These are phyloP conservation scores for Neofusicoccum sp. DNA, from an alignment of 2,329 filamentous ascomycete species.

Conservation along the genomic window DNA sequence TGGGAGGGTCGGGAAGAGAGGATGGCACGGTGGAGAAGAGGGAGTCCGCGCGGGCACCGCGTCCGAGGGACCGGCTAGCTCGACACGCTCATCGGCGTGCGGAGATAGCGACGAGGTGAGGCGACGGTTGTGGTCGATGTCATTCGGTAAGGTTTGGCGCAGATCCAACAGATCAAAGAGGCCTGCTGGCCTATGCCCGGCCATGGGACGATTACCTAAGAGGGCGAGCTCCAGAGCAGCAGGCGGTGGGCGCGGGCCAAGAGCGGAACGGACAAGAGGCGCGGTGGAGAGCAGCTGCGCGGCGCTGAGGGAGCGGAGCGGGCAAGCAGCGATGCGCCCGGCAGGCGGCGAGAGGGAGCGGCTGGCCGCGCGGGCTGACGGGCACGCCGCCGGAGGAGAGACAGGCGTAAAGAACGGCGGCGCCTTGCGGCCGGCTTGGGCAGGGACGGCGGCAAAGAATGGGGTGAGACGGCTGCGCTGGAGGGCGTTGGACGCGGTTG, in stretches of 20 bases:
- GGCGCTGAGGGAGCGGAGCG: not conserved
- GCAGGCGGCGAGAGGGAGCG: not conserved
- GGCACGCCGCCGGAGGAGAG: not conserved
- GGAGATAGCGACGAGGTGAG: slow-evolving; percentile 12
- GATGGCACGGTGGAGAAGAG: slow-evolving; percentile 8
- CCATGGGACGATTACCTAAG: slow-evolving; percentile 17
- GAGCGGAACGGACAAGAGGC: not conserved
- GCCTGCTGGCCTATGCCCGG: slow-evolving; percentile 11
- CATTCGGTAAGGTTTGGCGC: slow-evolving; percentile 16
- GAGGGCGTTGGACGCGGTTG: slow-evolving; percentile 5
- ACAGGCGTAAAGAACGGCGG: not conserved
- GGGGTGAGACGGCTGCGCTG: slow-evolving; percentile 14
- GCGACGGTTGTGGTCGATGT: slow-evolving; percentile 13
- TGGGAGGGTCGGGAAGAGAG: slow-evolving; percentile 6
- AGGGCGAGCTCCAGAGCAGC: not conserved
- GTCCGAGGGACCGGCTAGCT: slow-evolving; percentile 3
- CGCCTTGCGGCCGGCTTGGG: not conserved
- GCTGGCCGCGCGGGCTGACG: not conserved
- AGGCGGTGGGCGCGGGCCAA: not conserved
- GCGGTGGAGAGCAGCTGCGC: not conserved
- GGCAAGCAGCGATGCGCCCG: not conserved
- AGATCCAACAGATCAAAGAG: slow-evolving; percentile 17
- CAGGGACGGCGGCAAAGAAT: slow-evolving; percentile 10
- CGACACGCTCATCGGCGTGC: slow-evolving; percentile 1
- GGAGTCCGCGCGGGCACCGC: not conserved